Evolutionary conservation across 352 stramenopile species (phyloP).

Genomic region (Globisporangium parvum): DNA sequence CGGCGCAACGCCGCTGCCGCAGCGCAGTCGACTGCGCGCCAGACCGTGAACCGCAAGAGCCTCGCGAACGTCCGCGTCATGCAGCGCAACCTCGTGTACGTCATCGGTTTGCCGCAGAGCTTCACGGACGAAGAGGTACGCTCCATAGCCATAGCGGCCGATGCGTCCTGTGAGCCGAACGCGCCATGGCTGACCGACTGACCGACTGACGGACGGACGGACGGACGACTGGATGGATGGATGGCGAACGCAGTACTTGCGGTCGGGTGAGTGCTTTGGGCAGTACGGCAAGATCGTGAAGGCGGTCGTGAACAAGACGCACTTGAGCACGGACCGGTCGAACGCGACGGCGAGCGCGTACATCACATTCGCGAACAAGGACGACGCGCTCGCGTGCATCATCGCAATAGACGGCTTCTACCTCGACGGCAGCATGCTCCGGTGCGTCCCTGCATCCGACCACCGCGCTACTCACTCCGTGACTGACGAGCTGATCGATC

Average conservation of each 20-base stretch:
- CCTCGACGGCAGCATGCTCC: conserved; percentile 70
- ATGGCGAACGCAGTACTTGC: conserved; percentile 40
- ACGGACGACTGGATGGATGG: neutral
- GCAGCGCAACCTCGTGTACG: conserved; percentile 94
- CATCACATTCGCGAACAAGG: conserved; percentile 90
- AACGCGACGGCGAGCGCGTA: conserved; percentile 88
- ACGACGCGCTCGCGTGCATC: conserved; percentile 90
- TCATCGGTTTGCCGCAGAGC: conserved; percentile 85
- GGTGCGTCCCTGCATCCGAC: conserved; percentile 21
- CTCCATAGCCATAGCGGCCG: neutral
- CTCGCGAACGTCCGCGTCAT: conserved; percentile 90
- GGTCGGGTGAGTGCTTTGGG: conserved; percentile 86
- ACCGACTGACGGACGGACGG: neutral
- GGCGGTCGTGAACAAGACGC: conserved; percentile 88
- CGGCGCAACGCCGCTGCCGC: conserved; percentile 33
- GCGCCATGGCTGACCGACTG: neutral
- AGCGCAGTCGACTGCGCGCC: conserved; percentile 7
- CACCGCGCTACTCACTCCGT: too few species aligned
- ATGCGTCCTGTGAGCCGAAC: neutral
- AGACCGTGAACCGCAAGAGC: conserved; percentile 66
- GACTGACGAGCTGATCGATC: too few species aligned
- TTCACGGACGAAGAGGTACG: conserved; percentile 79
- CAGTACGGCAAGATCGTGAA: conserved; percentile 94
- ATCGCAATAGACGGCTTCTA: conserved; percentile 89
- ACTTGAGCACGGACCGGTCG: conserved; percentile 57